Evolutionary conservation across 73 alveolate genomes (phyloP), one percentile per base, ranked within the genome.

Genomic region (Symbiodinium pilosum): DNA sequence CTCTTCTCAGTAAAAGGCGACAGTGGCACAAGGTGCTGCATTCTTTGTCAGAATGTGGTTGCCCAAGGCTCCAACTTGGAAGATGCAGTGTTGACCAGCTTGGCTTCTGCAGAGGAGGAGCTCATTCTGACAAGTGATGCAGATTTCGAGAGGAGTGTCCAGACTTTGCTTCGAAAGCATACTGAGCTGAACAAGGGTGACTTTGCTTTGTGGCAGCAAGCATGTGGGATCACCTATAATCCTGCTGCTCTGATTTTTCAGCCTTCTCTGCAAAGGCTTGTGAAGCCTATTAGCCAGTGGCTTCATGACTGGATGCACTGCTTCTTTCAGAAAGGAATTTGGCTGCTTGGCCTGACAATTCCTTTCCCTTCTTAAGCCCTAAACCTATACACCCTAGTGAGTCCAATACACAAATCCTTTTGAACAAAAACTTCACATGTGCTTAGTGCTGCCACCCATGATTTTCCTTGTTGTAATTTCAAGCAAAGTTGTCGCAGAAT

Each of bases 231-330:
- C 73, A 38, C 1, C 14, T 41, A 42, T 42, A 43, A 84, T 68
- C 92, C 92, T 11, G 43, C 40, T 0, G 43, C 71, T 6, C 42
- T 84, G 32, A 40, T 84, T 8, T 41, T 84, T 24, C 73, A 84
- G 18, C 26, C 16, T 0, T 3, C 28, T 2, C 41, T 84, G 75
- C 92, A 41, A 20, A 47, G 14, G 3, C 43, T 84, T 9, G 30
- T 84, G 73, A 4, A 20, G 0, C 92, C 92, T 0, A 40, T n/a
- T 42, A 9, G 24, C 43, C 92, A 84, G 34, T 84, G 30, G 7
- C 26, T 38, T 2, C 92, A 84, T 41, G 92, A 84, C 52, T 84
- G 71, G 75, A 84, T 84, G 92, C 92, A 84, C 43, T 30, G 43
- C 73, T 3, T 26, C 3, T 84, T 68, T 41, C 73, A 30, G 30